Evolutionary conservation across 331 rosid genomes (phyloP), one percentile per base, ranked within the genome.

Genomic region (Telfairia occidentalis): DNA sequence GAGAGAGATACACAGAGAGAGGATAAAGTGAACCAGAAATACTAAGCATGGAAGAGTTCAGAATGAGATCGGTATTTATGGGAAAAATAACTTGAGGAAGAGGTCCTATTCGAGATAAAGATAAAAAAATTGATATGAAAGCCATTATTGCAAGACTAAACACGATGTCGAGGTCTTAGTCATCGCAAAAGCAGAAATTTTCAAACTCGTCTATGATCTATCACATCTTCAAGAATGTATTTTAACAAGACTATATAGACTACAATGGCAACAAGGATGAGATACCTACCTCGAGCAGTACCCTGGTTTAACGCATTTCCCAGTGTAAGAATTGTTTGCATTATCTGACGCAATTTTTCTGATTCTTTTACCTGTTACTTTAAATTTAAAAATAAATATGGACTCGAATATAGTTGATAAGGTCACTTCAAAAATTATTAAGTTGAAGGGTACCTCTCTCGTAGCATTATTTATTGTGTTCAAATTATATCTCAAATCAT

Each of bases 301-400:
- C 98, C 98, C 83, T 94, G 97, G 85, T 94, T 94, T 82, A 91
- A 80, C 53, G 98, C 98, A 82, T 94, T 94, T 61, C 97, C 98
- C 86, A 94, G 76, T n/a, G 96, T 94, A 80, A 94, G 96, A 86
- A 94, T 94, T 40, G 98, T 94, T 86, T 94, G 97, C 98, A 94
- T 94, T 79, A 94, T 84, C 83, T 94, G 97, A 77, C 97, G 97
- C 88, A 94, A 78, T 81, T 89, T 94, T 29, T 69, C 86, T 29
- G 97, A 94, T 80, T 90, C 98, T 82, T 94, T 94, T 64, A 94
- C 98, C 97, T 94, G 89, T 45, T 15, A n/a, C 11, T 15, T 76
- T 34, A 46, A 23, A 30, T 2, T 15, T 16, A 7, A 46, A 76
- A 19, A 76, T 48, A 48, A 43, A 37, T n/a, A 75, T 35, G 78